Evolutionary conservation across 768 basidiomycete species (phyloP).

Genomic region (Trametes gibbosa): DNA sequence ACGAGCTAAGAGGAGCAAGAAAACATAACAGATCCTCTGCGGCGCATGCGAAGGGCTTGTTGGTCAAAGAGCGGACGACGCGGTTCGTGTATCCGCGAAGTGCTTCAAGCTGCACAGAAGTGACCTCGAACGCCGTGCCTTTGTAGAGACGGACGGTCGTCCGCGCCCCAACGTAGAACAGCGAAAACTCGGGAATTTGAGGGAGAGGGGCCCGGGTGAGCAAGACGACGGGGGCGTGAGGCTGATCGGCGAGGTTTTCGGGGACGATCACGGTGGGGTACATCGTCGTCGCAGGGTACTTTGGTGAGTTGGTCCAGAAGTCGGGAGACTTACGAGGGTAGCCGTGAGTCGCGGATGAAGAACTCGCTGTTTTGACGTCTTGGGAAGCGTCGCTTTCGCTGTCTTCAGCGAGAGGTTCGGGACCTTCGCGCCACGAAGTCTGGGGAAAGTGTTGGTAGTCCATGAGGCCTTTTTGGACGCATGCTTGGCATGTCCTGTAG

Average conservation of each 20-base stretch:
- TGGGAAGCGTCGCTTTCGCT: not conserved
- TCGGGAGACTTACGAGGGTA: conserved; percentile 60
- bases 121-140: conserved; percentile 49
- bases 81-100: conserved; percentile 64
- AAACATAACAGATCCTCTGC: conserved; percentile 60
- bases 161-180: conserved; percentile 56
- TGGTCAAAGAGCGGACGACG: conserved; percentile 57
- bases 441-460: conserved; percentile 40
- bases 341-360: conserved; percentile 41
- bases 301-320: conserved; percentile 56
- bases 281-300: conserved; percentile 33
- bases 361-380: conserved; percentile 9
- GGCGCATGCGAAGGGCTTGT: conserved; percentile 63
- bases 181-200: conserved; percentile 47
- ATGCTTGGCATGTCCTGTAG: conserved; percentile 16
- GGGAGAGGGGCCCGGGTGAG: conserved; percentile 71
- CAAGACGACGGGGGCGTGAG: conserved; percentile 60
- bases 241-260: conserved; percentile 26
- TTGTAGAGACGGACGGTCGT: conserved; percentile 42
- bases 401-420: not conserved
- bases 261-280: conserved; percentile 56
- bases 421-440: not conserved
- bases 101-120: conserved; percentile 42
- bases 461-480: conserved; percentile 18
- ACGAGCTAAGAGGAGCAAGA: conserved; percentile 53